phyloP scores from a whole-genome alignment of 306 rosid genomes.

The Dalbergia oliveri region DNA sequence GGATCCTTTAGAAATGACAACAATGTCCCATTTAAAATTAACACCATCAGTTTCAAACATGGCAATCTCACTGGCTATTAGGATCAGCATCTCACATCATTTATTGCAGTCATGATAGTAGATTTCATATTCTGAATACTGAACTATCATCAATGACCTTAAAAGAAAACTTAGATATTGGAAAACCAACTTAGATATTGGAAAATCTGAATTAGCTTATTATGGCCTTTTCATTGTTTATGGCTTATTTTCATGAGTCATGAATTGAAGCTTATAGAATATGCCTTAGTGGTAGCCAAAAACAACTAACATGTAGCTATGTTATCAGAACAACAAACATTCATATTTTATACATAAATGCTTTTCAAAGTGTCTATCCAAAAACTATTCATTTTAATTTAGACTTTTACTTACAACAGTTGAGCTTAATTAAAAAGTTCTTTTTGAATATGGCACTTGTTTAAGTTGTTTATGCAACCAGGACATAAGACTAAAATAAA shows the following conservation, averaged over 20 bases:
- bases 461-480: background rate
- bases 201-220: background rate
- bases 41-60: constrained; percentile 23
- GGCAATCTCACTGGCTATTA: background rate
- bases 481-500: background rate
- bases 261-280: background rate
- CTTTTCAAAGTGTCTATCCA: background rate
- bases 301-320: background rate
- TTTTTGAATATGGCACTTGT: background rate
- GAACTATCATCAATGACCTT: constrained; percentile 11
- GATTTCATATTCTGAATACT: constrained; percentile 1
- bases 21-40: background rate
- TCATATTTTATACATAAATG: background rate
- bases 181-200: background rate
- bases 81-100: background rate
- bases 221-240: background rate
- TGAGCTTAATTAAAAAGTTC: background rate
- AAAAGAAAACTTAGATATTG: background rate
- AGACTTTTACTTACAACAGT: background rate
- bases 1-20: constrained; percentile 16
- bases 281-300: background rate
- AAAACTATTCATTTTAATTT: background rate
- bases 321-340: background rate
- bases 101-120: background rate
- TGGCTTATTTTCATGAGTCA: background rate